Base-by-base conservation (phyloP, 2,329 filamentous ascomycete species). In the Penicillium sp. region DNA sequence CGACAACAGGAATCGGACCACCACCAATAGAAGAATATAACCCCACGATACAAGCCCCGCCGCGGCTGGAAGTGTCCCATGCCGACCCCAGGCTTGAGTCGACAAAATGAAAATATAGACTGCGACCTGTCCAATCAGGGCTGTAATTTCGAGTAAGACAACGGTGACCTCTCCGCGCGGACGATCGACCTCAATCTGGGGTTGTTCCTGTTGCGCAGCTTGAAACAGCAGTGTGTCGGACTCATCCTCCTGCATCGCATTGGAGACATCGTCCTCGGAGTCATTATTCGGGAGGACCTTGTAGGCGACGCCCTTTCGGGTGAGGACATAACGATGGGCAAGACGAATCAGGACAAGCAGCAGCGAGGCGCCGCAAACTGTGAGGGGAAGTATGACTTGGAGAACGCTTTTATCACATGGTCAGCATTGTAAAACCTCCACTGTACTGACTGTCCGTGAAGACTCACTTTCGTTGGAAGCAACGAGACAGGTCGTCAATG, bases 331-430 rank as follows among this genome's bases (percentile, higher is more conserved):
- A 49, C 78, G 79, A 52, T 76, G 74, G 56, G 82, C 68, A 59
- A 79, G 74, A 64, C 85, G 82, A 59, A 79, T 65, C 16, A 79
- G 59, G 49, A 95, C 79, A 59, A 83, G 77, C 44, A 87, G 66
- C 57, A 91, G 68, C 6, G 93, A 97, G 22, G 87, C 60, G 55
- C 73, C 79, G 69, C 90, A 81, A 50, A 86, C 77, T 53, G 84
- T 73, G 53, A 93, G 75, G 46, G 93, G 93, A 46, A 97, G 78
- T 39, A 95, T 76, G 53, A 88, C 82, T 70, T 88, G 85, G 46
- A 95, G 80, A 69, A 88, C 91, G 69, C 88, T 92, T 67, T 52
- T 38, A 19, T 46, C 29, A 37, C 39, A 36, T 29, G 45, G 37
- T 62, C 31, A 57, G 66, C 18, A 36, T 31, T 18, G 16, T 7